Evolutionary conservation across 768 basidiomycete genomes (phyloP), one percentile per base, ranked within the genome.

Genomic region (Lentinula sp.): DNA sequence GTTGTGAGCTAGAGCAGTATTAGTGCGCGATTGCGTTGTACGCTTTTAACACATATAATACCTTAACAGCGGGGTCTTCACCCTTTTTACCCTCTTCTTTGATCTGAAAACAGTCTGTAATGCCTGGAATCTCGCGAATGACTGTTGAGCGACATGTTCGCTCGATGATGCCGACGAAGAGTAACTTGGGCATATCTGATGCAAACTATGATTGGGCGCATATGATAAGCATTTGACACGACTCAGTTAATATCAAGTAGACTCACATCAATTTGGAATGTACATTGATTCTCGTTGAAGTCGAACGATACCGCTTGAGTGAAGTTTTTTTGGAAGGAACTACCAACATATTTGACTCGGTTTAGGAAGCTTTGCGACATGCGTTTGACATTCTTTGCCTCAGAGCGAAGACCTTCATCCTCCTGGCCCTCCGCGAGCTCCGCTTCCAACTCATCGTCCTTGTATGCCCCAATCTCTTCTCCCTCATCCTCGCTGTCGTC

Each of bases 161-260:
- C 71, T 98, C 97, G 60, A 98, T 82, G 63, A 99, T 86, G 51
- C 95, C 96, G 52, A 98, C 93, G 46, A 99, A 81, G 21, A 99
- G 79, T 37, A 99, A 80, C 73, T 98, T 98, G 10, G 95, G 95
- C 70, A 94, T 88, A 67, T 91, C 86, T 48, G 89, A 83, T 10
- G 83, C 78, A 76, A 98, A 95, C 94, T 98, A 63, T n/a, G 63
- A 18, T 61, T 55, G 53, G 52, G 23, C 16, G 11, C 31, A 1
- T 11, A 40, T 40, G 18, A 52, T 32, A 5, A 52, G 16, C 32
- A 43, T 28, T 28, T 16, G 2, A 37, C 9, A 4, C 3, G 39
- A 39, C 11, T 7, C 34, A 16, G 21, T 37, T 39, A 6, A 45
- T 8, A 21, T 57, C 21, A 58, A 54, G 23, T 8, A 5, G 23